Conservation (phyloP, 1,284 basidiomycete species). For the Heterobasidion parviporum region DNA sequence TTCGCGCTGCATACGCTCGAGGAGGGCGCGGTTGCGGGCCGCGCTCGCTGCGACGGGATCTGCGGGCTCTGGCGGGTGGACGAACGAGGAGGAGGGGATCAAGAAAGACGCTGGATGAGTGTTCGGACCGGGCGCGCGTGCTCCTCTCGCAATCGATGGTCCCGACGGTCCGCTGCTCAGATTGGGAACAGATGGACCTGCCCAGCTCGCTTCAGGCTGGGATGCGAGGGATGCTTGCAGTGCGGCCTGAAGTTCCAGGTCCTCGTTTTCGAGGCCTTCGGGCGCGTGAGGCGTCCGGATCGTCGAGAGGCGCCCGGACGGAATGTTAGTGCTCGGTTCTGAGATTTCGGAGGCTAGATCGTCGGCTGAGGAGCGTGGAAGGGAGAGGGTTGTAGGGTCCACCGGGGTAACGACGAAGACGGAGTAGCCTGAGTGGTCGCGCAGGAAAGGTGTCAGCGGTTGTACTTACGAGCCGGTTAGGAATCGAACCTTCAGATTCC, state of each 20-base stretch:
- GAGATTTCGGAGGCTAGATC: slow-evolving; percentile 52
- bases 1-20: slow-evolving; percentile 59
- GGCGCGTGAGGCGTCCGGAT: slow-evolving; percentile 12
- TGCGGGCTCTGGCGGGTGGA: slow-evolving; percentile 3
- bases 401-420: slow-evolving; percentile 71
- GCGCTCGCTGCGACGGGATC: slow-evolving; percentile 63
- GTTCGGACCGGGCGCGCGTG: not conserved
- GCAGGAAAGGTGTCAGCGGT: not conserved
- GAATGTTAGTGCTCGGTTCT: slow-evolving; percentile 32
- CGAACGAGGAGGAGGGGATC: not conserved
- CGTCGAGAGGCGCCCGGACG: slow-evolving; percentile 6
- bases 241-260: slow-evolving; percentile 80
- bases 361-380: slow-evolving; percentile 62
- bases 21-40: slow-evolving; percentile 51
- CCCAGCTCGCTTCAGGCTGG: slow-evolving; percentile 1
- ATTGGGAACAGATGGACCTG: slow-evolving; percentile 1
- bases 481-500: slow-evolving; percentile 64
- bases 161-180: not conserved
- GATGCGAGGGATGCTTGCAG: slow-evolving; percentile 66
- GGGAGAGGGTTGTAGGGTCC: slow-evolving; percentile 37
- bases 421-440: slow-evolving; percentile 62
- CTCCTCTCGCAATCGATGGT: not conserved
- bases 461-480: not conserved
- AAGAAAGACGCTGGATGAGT: not conserved
- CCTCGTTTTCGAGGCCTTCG: slow-evolving; percentile 69